Evolutionary conservation across 1,284 basidiomycete species (phyloP).

Genomic region (Bondarzewia mesenterica): DNA sequence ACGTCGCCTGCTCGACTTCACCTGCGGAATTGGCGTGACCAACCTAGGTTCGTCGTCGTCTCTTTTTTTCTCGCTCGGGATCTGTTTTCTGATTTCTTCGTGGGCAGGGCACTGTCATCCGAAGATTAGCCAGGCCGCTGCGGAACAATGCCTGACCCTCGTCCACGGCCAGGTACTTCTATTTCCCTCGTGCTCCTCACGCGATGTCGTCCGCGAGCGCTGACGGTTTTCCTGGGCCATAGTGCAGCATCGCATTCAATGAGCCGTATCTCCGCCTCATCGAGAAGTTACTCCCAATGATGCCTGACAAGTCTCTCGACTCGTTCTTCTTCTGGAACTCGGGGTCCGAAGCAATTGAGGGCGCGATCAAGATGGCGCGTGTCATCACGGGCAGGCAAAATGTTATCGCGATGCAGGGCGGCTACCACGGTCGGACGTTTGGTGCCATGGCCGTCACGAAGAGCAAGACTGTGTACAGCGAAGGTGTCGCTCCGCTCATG

Average conservation of each 20-base stretch:
- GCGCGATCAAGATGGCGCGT: constrained; percentile 75
- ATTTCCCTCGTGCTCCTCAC: neutral
- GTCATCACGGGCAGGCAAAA: constrained; percentile 74
- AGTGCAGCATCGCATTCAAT: constrained; percentile 78
- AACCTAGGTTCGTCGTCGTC: constrained; percentile 48
- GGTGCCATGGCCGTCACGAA: constrained; percentile 85
- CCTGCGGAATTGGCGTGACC: constrained; percentile 80
- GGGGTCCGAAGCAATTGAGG: constrained; percentile 87
- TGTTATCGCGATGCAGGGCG: constrained; percentile 87
- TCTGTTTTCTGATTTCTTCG: neutral
- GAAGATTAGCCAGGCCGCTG: constrained; percentile 78
- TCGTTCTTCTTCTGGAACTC: constrained; percentile 98
- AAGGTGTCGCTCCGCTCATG: constrained; percentile 77
- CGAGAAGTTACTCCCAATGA: constrained; percentile 68
- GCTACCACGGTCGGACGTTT: constrained; percentile 82
- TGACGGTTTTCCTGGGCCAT: constrained; percentile 8
- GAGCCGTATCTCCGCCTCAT: constrained; percentile 73
- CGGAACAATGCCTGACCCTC: constrained; percentile 75
- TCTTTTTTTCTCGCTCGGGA: neutral
- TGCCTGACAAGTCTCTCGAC: constrained; percentile 84
- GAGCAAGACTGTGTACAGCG: constrained; percentile 87
- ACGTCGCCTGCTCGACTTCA: constrained; percentile 73
- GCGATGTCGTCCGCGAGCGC: neutral
- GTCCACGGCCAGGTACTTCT: constrained; percentile 65
- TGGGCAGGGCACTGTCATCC: constrained; percentile 79